Percentiles rank a stretch among this genome's conserved stretches.
phyloP scores from a whole-genome alignment of 2,329 filamentous ascomycete species.

The Claviceps humidiphila region DNA sequence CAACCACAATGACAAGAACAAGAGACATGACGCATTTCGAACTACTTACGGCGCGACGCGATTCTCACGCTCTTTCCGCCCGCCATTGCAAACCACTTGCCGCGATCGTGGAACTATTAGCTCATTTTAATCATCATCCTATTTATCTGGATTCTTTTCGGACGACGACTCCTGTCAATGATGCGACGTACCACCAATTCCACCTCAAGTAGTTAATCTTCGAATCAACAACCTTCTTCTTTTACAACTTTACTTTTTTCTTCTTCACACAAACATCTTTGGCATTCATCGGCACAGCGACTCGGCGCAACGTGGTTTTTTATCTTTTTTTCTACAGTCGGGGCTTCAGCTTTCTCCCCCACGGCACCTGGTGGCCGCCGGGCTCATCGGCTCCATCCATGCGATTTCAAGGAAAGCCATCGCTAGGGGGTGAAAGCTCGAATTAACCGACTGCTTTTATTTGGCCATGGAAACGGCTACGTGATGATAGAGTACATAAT shows the following conservation, averaged over 20 bases:
- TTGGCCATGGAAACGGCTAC: conserved; percentile 11
- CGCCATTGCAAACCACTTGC: neutral
- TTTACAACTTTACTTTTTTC: conserved; percentile 12
- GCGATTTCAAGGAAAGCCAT: conserved; percentile 10
- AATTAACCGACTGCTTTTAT: conserved; percentile 18
- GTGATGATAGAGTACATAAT: conserved; percentile 26
- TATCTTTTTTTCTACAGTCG: neutral
- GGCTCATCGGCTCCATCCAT: neutral
- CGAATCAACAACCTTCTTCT: conserved; percentile 6
- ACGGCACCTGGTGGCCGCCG: neutral
- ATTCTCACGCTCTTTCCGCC: neutral
- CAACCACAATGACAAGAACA: neutral
- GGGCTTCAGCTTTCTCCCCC: neutral
- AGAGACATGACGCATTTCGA: neutral
- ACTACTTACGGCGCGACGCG: neutral
- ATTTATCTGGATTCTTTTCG: neutral
- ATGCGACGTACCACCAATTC: conserved; percentile 11
- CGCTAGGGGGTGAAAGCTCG: neutral
- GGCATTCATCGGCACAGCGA: conserved; percentile 29
- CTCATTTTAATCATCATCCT: conserved; percentile 6
- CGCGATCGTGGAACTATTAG: neutral
- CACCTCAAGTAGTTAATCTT: conserved; percentile 18
- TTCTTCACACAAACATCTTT: conserved; percentile 18
- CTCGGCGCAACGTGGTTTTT: conserved; percentile 23
- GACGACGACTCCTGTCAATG: conserved; percentile 11